phyloP scores from a whole-genome alignment of 257 asterid genomes.

The Salvia rosmarinus region DNA sequence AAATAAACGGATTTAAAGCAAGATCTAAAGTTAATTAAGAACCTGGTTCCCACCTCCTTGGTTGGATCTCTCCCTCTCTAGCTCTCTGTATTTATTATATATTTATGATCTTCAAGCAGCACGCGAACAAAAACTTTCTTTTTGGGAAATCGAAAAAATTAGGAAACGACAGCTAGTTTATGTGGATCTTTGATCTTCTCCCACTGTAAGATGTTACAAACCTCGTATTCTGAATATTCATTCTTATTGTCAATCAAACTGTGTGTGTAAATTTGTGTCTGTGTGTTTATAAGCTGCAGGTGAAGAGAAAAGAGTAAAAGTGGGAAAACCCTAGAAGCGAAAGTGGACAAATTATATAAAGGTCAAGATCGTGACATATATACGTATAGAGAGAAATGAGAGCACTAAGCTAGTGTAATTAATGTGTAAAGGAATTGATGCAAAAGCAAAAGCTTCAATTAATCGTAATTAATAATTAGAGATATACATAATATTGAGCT shows the following conservation, averaged over 20 bases:
- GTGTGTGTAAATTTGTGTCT: no score
- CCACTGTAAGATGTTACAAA: not conserved
- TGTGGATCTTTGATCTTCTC: not conserved
- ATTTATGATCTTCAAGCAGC: no score
- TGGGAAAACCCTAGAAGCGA: slow-evolving; percentile 53
- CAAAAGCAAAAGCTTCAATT: not conserved
- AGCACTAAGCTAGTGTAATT: no score
- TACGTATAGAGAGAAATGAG: not conserved
- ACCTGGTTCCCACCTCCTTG: not conserved
- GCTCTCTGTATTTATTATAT: no score
- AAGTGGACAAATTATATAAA: slow-evolving; percentile 31
- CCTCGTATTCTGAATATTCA: slow-evolving; percentile 1
- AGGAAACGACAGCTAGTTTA: not conserved
- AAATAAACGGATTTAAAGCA: not conserved
- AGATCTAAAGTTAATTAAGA: no score
- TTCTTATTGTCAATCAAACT: not conserved
- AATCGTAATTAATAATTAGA: no score
- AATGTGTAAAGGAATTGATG: not conserved
- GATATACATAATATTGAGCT: no score
- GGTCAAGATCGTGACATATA: slow-evolving; percentile 1
- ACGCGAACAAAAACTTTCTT: slow-evolving; percentile 10
- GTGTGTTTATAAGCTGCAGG: not conserved
- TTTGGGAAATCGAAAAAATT: not conserved
- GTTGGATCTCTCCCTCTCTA: not conserved
- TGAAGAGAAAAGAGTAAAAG: slow-evolving; percentile 8